These are phyloP conservation scores for Eucalyptus urophylla DNA, from an alignment of 345 rosid species.

Conservation along the genomic window DNA sequence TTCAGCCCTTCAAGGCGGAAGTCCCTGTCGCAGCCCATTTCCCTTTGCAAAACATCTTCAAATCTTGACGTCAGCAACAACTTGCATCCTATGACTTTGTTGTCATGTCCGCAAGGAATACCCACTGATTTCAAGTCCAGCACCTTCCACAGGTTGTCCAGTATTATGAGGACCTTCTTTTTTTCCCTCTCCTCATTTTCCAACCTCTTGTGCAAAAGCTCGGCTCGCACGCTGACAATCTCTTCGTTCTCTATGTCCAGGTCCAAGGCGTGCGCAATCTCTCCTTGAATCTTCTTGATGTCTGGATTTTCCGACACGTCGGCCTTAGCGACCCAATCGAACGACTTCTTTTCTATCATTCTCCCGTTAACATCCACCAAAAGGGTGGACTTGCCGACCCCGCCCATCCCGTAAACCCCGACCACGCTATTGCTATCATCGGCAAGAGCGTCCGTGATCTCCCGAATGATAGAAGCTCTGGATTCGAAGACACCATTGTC, in stretches of 20 bases:
- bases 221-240: rapidly evolving
- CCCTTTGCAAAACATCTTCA: neutral
- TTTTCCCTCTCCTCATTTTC: rapidly evolving
- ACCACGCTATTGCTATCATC: neutral
- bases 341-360: rapidly evolving
- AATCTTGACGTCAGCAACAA: neutral
- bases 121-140: neutral
- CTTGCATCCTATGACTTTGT: neutral
- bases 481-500: neutral
- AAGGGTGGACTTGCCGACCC: neutral
- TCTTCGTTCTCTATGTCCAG: rapidly evolving
- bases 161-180: neutral
- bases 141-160: neutral
- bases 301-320: no score
- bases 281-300: neutral
- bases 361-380: rapidly evolving
- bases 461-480: no score
- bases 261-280: rapidly evolving
- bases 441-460: neutral
- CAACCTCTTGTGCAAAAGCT: rapidly evolving
- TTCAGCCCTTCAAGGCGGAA: rapidly evolving
- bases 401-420: neutral
- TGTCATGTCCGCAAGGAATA: neutral
- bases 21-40: neutral
- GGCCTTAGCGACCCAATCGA: no score